Evolutionary conservation across 768 basidiomycete species (phyloP), one percentile per base, ranked within the genome.

Genomic region (Mycena indigotica): DNA sequence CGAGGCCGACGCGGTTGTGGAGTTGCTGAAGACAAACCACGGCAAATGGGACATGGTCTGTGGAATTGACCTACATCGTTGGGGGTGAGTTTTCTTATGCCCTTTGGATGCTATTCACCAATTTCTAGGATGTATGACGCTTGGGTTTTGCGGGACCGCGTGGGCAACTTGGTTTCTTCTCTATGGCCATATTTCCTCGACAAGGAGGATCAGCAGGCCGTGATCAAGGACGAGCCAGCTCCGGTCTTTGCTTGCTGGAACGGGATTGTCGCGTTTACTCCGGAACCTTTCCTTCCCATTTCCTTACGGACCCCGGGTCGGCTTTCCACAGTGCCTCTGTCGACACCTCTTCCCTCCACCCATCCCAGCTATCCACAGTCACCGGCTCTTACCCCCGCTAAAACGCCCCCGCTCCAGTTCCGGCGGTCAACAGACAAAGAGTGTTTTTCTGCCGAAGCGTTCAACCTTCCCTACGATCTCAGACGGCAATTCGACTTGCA

Each of bases 211-310:
- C 68, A 70, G 58, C 62, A 67, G 39, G 73, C 73, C 3, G 70
- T 79, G 63, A 65, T 70, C 50, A 60, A 52, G 12, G 78, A 74
- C 30, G 70, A 73, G 15, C 76, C 79, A 12, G 78, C 71, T 1
- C 77, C 79, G 10, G 78, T 78, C 5, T 75, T 77, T 55, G 58
- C 75, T 0, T 80, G 78, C 65, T 80, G 78, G 78, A 80, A 80
- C 50, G 79, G 79, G 28, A 75, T 79, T 60, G 69, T 70, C 48
- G 73, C 72, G 2, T 73, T 80, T 61, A 41, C 61, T 8, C 72
- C 78, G 0, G 78, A 80, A 50, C 76, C 78, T 3, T 44, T 80
- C 28, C 68, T 78, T 26, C 77, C 78, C 15, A 55, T 75, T 29
- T 57, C 69, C 46, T 68, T 77, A 3, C 77, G 78, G 39, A 62